Percentiles rank a stretch among this genome's conserved stretches.
phyloP scores from a whole-genome alignment of 192 early-diverging fungal species.

The Dissophora globulifera region DNA sequence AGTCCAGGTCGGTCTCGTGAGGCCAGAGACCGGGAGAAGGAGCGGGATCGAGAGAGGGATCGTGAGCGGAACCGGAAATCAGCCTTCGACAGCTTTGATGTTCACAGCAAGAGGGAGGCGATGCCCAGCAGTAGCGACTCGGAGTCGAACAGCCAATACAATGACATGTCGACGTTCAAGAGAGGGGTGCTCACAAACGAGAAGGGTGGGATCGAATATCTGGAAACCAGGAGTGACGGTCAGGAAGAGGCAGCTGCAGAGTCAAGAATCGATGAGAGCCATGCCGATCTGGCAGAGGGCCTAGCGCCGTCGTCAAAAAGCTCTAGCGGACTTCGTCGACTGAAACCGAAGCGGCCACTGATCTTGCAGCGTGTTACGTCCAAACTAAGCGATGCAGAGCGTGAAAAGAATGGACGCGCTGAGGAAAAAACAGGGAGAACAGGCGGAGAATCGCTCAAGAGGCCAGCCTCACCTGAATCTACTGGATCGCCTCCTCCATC shows the following conservation, averaged over 20 bases:
- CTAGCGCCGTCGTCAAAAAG: neutral
- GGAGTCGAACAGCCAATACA: neutral
- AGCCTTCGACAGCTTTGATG: constrained; percentile 11
- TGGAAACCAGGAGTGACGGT: neutral
- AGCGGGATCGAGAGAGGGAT: constrained; percentile 35
- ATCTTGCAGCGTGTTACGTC: neutral
- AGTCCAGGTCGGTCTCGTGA: constrained; percentile 32
- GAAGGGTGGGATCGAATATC: neutral
- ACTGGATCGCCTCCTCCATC: constrained; percentile 16
- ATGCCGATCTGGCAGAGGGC: neutral
- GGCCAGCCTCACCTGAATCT: constrained; percentile 7
- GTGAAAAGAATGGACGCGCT: neutral
- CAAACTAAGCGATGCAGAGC: constrained; percentile 7
- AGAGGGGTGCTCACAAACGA: neutral
- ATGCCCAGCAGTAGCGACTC: constrained; percentile 9
- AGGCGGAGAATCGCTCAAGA: neutral
- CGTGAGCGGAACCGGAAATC: constrained; percentile 29
- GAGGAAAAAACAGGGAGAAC: neutral
- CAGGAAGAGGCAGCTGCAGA: neutral
- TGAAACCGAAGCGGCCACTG: constrained; percentile 38
- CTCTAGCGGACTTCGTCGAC: constrained; percentile 1
- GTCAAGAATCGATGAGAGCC: constrained; percentile 1
- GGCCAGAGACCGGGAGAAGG: constrained; percentile 35
- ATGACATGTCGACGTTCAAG: neutral
- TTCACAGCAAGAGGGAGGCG: neutral